These are phyloP conservation scores for Avena eriantha DNA, from an alignment of 176 grass and related monocot genomes.

Conservation along the genomic window DNA sequence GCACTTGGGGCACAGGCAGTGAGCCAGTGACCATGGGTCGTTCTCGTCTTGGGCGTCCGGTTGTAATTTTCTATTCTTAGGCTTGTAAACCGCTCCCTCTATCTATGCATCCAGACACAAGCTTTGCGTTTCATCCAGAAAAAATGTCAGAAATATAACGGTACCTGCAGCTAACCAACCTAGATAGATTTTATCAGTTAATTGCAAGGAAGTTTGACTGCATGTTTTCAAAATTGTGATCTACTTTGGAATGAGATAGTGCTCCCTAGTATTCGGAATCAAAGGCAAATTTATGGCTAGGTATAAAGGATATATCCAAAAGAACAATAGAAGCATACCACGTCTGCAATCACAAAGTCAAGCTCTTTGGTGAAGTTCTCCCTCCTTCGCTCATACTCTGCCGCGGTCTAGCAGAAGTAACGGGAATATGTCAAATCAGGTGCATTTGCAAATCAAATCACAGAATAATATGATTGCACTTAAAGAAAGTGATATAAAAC, in stretches of 20 bases:
- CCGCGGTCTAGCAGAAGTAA: conserved; percentile 69
- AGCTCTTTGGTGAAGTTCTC: conserved; percentile 96
- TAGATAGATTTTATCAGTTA: neutral
- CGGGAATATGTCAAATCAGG: conserved; percentile 36
- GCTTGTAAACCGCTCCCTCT: neutral
- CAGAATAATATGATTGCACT: conserved; percentile 5
- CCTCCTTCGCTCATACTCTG: conserved; percentile 86
- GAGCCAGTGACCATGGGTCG: neutral
- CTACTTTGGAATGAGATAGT: neutral
- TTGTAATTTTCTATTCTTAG: neutral
- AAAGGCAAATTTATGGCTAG: neutral
- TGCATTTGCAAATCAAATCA: conserved; percentile 22
- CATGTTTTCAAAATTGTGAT: neutral
- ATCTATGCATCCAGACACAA: neutral
- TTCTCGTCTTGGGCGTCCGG: neutral
- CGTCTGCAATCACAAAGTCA: conserved; percentile 91
- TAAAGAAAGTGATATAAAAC: conserved; percentile 13
- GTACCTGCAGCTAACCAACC: neutral
- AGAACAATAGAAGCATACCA: conserved; percentile 63
- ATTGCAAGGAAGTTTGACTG: neutral
- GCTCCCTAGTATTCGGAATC: neutral
- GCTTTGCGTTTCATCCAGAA: neutral
- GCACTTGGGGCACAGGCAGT: neutral
- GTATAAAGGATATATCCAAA: conserved; percentile 35
- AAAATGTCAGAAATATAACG: neutral